phyloP scores from a whole-genome alignment of 2,329 filamentous ascomycete genomes.

The Phyllosticta citriasiana region DNA sequence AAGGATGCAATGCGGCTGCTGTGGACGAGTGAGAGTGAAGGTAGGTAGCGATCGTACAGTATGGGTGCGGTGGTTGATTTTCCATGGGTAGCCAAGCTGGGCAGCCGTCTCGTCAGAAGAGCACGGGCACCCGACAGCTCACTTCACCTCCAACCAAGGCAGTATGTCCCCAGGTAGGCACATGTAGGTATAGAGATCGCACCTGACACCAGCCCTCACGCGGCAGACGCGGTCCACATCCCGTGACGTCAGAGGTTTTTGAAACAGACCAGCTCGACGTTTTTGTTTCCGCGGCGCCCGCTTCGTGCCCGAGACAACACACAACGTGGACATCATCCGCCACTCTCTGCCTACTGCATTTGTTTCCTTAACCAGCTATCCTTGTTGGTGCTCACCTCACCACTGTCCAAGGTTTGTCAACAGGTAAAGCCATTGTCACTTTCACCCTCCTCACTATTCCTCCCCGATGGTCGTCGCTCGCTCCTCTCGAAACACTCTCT shows the following conservation, averaged over 20 bases:
- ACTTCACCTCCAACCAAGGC: not conserved
- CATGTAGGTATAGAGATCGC: not conserved
- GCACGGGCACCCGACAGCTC: not conserved
- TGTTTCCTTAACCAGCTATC: not conserved
- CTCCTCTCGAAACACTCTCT: not conserved
- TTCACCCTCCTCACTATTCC: not conserved
- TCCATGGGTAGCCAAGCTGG: not conserved
- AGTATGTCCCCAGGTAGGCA: not conserved
- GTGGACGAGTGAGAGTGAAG: not conserved
- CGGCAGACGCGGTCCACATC: not conserved
- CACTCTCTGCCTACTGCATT: not conserved
- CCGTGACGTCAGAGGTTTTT: not conserved
- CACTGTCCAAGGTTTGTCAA: not conserved
- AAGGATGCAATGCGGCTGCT: not conserved
- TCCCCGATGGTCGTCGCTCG: not conserved
- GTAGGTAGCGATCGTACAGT: not conserved
- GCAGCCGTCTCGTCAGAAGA: not conserved
- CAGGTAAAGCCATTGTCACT: not conserved
- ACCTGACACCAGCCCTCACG: not conserved
- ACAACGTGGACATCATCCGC: not conserved
- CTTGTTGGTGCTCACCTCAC: not conserved
- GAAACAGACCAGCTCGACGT: not conserved
- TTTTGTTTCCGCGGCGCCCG: not conserved
- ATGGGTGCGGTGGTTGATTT: too few species aligned
- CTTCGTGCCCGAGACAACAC: not conserved